A percentile compares a stretch with the other conserved stretches of the same genome.
Evolutionary conservation across 768 basidiomycete species (phyloP).

Genomic region (Termitomyces heimii): DNA sequence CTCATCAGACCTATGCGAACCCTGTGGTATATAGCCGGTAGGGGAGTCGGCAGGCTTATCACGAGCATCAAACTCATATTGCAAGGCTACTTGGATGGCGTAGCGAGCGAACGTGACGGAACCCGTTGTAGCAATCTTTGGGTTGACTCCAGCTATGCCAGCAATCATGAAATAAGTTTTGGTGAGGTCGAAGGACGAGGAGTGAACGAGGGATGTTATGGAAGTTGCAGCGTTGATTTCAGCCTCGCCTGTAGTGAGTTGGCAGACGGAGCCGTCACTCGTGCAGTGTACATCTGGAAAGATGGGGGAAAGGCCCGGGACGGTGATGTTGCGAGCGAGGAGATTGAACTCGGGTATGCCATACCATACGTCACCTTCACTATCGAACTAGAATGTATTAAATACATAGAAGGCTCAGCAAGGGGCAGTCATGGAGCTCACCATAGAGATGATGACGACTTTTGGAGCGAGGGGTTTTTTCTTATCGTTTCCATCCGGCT

Average conservation of each 20-base stretch:
- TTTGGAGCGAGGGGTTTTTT: neutral
- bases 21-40: slow-evolving; percentile 10
- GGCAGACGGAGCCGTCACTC: slow-evolving; percentile 4
- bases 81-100: slow-evolving; percentile 9
- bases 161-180: slow-evolving; percentile 10
- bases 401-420: neutral
- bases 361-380: slow-evolving; percentile 12
- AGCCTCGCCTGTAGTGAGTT: slow-evolving; percentile 8
- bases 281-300: slow-evolving; percentile 10
- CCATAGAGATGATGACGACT: slow-evolving; percentile 13
- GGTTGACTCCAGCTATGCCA: slow-evolving; percentile 10
- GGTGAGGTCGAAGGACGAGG: slow-evolving; percentile 5
- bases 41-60: slow-evolving; percentile 8
- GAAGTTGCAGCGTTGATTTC: slow-evolving; percentile 12
- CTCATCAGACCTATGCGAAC: slow-evolving; percentile 2
- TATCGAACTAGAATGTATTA: slow-evolving; percentile 3
- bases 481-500: neutral
- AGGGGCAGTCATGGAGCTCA: neutral
- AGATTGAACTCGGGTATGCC: slow-evolving; percentile 8
- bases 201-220: slow-evolving; percentile 9
- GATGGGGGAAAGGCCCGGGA: slow-evolving; percentile 8
- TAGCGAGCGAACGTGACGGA: slow-evolving; percentile 12
- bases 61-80: slow-evolving; percentile 10
- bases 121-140: slow-evolving; percentile 7
- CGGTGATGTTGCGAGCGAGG: slow-evolving; percentile 9